Percentiles rank a stretch among this genome's conserved stretches.
Evolutionary conservation across 768 basidiomycete species (phyloP).

Genomic region (Boletus patriciae): DNA sequence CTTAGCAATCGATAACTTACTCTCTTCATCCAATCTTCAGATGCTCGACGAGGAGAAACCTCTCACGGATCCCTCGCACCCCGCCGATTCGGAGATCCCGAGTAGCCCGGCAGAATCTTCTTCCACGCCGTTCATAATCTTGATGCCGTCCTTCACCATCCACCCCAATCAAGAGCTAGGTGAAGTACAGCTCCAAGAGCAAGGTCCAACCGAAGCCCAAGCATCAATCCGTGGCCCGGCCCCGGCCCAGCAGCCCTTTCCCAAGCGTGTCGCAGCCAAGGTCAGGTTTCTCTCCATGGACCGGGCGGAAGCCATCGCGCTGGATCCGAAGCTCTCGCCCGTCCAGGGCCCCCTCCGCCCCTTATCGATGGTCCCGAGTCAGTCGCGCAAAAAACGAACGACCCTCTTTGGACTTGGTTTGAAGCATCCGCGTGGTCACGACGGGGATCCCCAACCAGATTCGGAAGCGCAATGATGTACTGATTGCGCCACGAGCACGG

Average conservation of each 20-base stretch:
- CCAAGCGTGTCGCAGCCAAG: constrained; percentile 14
- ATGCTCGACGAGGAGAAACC: constrained; percentile 20
- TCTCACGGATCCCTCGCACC: constrained; percentile 5
- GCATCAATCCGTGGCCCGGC: background rate
- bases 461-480: constrained; percentile 3
- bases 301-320: constrained; percentile 25
- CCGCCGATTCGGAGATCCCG: constrained; percentile 3
- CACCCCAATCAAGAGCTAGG: background rate
- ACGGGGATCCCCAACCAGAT: background rate
- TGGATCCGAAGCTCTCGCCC: constrained; percentile 35
- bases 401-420: constrained; percentile 25
- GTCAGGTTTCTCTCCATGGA: constrained; percentile 26
- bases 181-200: background rate
- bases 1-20: background rate
- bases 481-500: background rate
- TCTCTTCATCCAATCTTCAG: constrained; percentile 1
- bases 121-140: constrained; percentile 11
- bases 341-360: constrained; percentile 35
- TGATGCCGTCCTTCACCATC: constrained; percentile 17
- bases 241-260: constrained; percentile 1
- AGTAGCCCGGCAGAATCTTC: constrained; percentile 16
- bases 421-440: constrained; percentile 2
- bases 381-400: constrained; percentile 14
- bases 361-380: constrained; percentile 24
- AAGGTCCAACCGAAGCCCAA: background rate